phyloP scores from a whole-genome alignment of 148 eudicot species.

The Cornus kousa region DNA sequence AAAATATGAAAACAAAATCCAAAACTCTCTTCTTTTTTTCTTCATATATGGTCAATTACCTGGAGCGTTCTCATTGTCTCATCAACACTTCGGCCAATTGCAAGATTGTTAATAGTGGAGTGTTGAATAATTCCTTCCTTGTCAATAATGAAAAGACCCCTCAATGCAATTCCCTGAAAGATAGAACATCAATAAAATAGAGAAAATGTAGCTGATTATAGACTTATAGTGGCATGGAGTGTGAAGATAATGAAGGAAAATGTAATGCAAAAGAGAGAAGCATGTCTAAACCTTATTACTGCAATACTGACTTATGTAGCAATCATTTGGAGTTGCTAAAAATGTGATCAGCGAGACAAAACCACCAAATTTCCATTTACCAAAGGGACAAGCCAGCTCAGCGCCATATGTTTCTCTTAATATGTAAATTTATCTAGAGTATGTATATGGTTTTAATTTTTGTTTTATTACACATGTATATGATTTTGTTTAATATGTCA shows the following conservation, averaged over 20 bases:
- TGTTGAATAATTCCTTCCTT: constrained; percentile 98
- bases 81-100: constrained; percentile 90
- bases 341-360: neutral
- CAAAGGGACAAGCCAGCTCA: neutral
- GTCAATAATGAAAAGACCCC: constrained; percentile 96
- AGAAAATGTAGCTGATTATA: neutral
- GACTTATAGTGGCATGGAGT: neutral
- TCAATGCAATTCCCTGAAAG: constrained; percentile 82
- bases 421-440: too few relatives aligned
- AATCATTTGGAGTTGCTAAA: neutral
- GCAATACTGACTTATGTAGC: neutral
- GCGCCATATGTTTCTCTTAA: neutral
- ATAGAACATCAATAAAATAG: neutral
- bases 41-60: constrained; percentile 34
- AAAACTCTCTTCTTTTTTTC: neutral
- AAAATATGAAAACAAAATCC: neutral
- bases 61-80: constrained; percentile 97
- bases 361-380: too few relatives aligned
- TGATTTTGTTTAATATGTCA: too few relatives aligned
- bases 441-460: too few relatives aligned
- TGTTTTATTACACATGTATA: neutral
- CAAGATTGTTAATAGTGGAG: constrained; percentile 94
- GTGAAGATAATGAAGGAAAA: neutral
- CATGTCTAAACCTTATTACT: neutral
- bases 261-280: neutral